Percentiles rank a stretch among this genome's conserved stretches.
phyloP scores from a whole-genome alignment of 345 rosid species.

The Raphanus raphanistrum region DNA sequence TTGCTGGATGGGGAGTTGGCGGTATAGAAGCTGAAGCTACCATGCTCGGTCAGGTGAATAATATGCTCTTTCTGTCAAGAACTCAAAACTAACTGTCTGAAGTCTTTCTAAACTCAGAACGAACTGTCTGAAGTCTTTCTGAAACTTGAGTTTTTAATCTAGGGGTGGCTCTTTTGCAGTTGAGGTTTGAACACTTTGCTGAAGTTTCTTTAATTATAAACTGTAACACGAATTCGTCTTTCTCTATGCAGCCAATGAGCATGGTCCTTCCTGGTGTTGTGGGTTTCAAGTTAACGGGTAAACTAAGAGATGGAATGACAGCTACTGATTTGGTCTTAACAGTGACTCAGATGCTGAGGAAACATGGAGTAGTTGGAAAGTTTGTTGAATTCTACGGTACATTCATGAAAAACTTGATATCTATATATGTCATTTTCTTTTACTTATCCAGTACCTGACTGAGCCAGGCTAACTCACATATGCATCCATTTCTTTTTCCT shows the following conservation, averaged over 20 bases:
- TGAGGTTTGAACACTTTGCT: background rate
- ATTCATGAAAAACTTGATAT: background rate
- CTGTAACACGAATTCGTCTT: background rate
- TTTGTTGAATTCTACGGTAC: conserved; percentile 64
- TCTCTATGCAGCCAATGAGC: conserved; percentile 83
- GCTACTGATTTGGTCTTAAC: conserved; percentile 99
- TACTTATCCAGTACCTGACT: background rate
- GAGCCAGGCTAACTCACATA: conserved; percentile 14
- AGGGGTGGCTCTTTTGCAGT: background rate
- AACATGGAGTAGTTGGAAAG: conserved; percentile 99
- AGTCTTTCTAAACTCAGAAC: background rate
- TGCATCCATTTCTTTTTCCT: background rate
- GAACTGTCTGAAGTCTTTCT: background rate
- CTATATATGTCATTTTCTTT: background rate
- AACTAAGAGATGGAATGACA: conserved; percentile 79
- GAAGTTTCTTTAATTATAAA: background rate
- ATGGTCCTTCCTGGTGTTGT: conserved; percentile 99
- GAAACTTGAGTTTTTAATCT: background rate
- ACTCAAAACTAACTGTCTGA: background rate
- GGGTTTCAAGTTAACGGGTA: conserved; percentile 94
- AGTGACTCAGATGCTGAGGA: conserved; percentile 96
- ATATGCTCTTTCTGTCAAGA: background rate
- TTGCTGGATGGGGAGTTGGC: conserved; percentile 99
- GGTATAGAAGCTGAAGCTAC: conserved; percentile 99
- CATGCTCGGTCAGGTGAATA: conserved; percentile 95